Evolutionary conservation across 345 rosid species (phyloP), one percentile per base, ranked within the genome.

Genomic region (Chamaenerion angustifolium): DNA sequence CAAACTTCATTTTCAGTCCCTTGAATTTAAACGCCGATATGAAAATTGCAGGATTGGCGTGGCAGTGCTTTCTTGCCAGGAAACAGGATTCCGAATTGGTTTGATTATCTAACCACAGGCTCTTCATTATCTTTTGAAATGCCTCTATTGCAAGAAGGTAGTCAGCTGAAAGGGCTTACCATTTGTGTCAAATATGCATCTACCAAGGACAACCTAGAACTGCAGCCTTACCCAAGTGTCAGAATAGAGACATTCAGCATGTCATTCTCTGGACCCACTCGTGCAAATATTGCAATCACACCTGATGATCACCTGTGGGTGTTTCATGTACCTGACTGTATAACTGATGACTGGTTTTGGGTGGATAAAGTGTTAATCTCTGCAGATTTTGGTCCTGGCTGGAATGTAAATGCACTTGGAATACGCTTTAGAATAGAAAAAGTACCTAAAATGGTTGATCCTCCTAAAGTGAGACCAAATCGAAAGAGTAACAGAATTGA

Each of bases 41-140:
- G 4, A 21, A 14, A 4, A 15, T 16, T 21, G 21, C 48, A 55
- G 58, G 58, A 55, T 11, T 31, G 49, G 49, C 16, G 49, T 17
- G 49, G 49, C 10, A 25, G 16, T 16, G 25, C 16, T 16, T 46
- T 46, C 49, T 46, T 46, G 16, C 49, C 49, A 16, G 25, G 17
- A 46, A 46, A 12, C 11, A 25, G 16, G 12, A 46, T 46, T 7
- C 49, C 49, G 13, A 25, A 46, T 19, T 46, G 49, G 49, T 46
- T 46, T 18, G 11, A 46, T 16, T 16, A 9, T 12, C 25, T 7
- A 46, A 17, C 49, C 23, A 1, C 1, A 12, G 12, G 49, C 11
- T 46, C 49, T 25, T 46, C 25, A 6, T 10, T 46, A 9, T 16
- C 25, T 7, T 46, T 46, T 17, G 5, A 2, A 17, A 4, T 10